Evolutionary conservation across 768 basidiomycete species (phyloP).

Genomic region (Phaffia australis): DNA sequence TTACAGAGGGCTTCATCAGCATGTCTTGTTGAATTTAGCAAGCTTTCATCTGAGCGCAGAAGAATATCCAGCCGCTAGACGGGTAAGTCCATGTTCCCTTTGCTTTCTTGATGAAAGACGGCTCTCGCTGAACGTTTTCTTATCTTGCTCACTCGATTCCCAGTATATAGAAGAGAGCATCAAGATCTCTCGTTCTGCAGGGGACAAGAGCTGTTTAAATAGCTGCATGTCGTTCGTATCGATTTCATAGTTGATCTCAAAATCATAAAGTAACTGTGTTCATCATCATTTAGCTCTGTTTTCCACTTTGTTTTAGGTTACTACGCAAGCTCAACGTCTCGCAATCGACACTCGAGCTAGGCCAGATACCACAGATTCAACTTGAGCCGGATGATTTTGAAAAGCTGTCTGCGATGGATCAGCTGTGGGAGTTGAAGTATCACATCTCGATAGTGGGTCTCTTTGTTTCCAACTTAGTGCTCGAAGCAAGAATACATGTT

Average conservation of each 20-base stretch:
- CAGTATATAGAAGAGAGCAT: constrained; percentile 69
- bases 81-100: constrained; percentile 42
- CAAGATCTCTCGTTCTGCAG: constrained; percentile 58
- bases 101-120: neutral
- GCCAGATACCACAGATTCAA: too few species aligned
- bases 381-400: too few species aligned
- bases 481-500: too few species aligned
- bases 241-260: neutral
- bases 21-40: constrained; percentile 64
- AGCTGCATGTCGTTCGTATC: constrained; percentile 59
- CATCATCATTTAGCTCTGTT: too few species aligned
- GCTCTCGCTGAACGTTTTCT: neutral
- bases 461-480: too few species aligned
- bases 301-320: too few species aligned
- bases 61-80: constrained; percentile 57
- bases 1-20: constrained; percentile 61
- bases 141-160: constrained; percentile 14
- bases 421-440: too few species aligned
- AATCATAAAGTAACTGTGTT: too few species aligned
- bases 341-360: too few species aligned
- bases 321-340: too few species aligned
- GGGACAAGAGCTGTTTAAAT: constrained; percentile 61
- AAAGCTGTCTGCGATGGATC: too few species aligned
- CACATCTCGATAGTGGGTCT: too few species aligned
- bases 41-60: constrained; percentile 63